Base-by-base conservation (phyloP, 441 rosid species). In the Gossypium gossypioides region DNA sequence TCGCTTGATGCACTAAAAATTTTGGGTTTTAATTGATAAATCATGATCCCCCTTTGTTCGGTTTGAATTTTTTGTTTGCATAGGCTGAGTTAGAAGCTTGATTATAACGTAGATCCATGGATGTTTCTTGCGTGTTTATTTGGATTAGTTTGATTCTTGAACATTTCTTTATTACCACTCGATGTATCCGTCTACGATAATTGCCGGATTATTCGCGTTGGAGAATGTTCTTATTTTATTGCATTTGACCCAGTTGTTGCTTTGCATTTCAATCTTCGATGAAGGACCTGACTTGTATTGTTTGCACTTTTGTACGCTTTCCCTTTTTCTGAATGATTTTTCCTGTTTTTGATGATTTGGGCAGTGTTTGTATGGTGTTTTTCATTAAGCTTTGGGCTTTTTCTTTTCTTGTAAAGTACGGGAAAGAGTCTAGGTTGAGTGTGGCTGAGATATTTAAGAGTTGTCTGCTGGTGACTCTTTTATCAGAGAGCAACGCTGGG, bases 121-220 rank as follows among this genome's bases (percentile, higher is more conserved):
- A 54, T 71, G 56, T 12, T 68, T 4, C 5, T 55, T n/a, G 42
- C 27, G 63, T 57, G 73, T 69, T 69, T 19, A 66, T 75, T 71
- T 42, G 18, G 40, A 58, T 58, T 58, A 58, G 60, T 56, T 56
- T 22, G 8, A 18, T 62, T 37, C 51, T 18, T 37, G 10, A 62
- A 37, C 27, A 6, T 62, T 37, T 37, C 50, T 62, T 18, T 19
- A 37, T 62, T 22, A 24, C 62, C 32, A 24, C 12, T 57, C 6
- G 6, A 24, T 3, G 16, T 22, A 12, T 22, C 34, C 18, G 67
- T 16, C 25, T 16, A 7, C 66, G 18, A 61, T 15, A 16, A 8
- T 40, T 19, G 25, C 67, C 25, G 12, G 48, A 34, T 34, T 16
- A 34, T 21, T 37, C 3, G 10, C 19, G 68, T 18, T 0, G 10